phyloP scores from a whole-genome alignment of 345 rosid genomes.

The Sonneratia caseolaris region DNA sequence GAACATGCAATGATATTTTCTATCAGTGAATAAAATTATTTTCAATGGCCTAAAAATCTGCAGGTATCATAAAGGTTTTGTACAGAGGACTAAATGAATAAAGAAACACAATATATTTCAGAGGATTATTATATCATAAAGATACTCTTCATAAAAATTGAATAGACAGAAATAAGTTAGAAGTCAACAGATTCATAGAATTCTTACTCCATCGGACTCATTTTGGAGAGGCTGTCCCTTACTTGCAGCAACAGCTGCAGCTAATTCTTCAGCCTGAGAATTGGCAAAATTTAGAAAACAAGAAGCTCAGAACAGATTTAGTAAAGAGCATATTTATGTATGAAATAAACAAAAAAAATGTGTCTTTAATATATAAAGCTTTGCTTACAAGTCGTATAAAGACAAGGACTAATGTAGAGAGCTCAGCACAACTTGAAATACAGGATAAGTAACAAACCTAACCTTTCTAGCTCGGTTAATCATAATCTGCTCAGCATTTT shows the following conservation, averaged over 20 bases:
- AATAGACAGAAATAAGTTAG: background rate
- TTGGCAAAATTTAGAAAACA: background rate
- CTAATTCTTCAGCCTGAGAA: conserved; percentile 84
- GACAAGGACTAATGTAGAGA: background rate
- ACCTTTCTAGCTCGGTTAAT: conserved; percentile 86
- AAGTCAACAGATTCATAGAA: background rate
- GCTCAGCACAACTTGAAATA: background rate
- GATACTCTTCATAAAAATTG: background rate
- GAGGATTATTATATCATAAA: background rate
- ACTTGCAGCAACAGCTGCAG: conserved; percentile 77
- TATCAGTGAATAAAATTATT: too few species aligned
- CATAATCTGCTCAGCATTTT: conserved; percentile 87
- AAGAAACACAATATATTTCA: background rate
- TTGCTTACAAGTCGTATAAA: background rate
- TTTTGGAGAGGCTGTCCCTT: conserved; percentile 46
- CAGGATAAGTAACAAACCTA: background rate
- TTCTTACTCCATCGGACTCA: conserved; percentile 55
- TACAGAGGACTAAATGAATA: background rate
- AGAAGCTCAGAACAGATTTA: background rate
- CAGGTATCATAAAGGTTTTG: background rate
- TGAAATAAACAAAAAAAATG: background rate
- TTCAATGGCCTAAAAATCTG: background rate
- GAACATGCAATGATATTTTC: background rate
- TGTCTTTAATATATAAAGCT: background rate
- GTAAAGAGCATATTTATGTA: background rate